Base-by-base conservation (phyloP, 202 grass and related monocot species). In the Dendrocalamus latiflorus region DNA sequence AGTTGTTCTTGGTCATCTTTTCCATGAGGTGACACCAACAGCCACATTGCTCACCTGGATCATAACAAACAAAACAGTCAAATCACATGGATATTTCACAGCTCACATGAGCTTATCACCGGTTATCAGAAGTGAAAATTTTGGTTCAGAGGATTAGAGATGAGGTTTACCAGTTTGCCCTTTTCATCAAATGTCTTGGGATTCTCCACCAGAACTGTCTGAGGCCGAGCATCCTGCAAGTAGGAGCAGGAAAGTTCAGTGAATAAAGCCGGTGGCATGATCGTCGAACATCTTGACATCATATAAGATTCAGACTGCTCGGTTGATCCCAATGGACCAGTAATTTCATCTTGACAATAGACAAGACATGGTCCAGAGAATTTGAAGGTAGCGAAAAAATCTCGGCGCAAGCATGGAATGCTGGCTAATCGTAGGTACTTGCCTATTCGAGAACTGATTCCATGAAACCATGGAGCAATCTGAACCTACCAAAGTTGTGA, bases 161-260 rank as follows among this genome's bases (percentile, higher is more conserved):
- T 53, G 8, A 65, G n/a, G 13, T 7, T 81, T 81, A 94, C 91
- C 91, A 87, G 89, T 12, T 89, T 94, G 60, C 91, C 91, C 61
- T 76, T 91, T 28, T 85, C 86, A 82, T 94, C 87, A 36, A 94
- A n/a, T 9, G 91, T 89, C 89, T 86, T 94, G 22, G 88, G 91
- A 77, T 94, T 94, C 89, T 94, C 91, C n/a, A 94, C 91, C 53
- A 94, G 72, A 54, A 94, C 91, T 21, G 86, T 94, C 51, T 88
- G 82, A 42, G 88, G 83, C 72, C 84, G 56, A 28, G 83, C 60
- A 78, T 82, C 83, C 84, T 88, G 82, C 70, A 86, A 81, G 76
- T 37, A 69, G 79, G 48, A 71, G 36, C 48, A 80, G 30, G 50
- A 79, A 75, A 61, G n/a, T n/a, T n/a, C n/a, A n/a, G n/a, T n/a